Percentiles rank a stretch among this genome's conserved stretches.
Conservation (phyloP, 129 eudicot genomes). For the Chrysanthemum lavandulifolium region DNA sequence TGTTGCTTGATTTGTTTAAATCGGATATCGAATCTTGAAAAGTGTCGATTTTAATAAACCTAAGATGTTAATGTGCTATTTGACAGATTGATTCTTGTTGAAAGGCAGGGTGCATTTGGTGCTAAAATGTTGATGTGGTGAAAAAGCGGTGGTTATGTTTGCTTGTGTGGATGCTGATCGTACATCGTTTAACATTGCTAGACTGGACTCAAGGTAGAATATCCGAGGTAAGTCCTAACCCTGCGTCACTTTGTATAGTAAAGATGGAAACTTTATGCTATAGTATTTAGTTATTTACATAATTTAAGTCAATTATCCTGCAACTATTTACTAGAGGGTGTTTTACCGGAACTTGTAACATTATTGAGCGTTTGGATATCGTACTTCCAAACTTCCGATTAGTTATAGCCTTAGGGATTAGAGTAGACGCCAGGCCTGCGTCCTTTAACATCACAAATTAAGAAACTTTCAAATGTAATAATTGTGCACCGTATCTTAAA, state of each 20-base stretch:
- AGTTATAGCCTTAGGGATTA: no score
- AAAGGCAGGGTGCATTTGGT: neutral
- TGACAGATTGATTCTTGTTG: neutral
- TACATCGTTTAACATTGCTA: conserved; percentile 13
- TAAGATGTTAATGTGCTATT: neutral
- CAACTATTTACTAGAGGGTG: no score
- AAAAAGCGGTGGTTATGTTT: conserved; percentile 8
- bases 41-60: neutral
- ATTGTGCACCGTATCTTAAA: neutral
- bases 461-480: conserved; percentile 4
- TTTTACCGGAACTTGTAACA: no score
- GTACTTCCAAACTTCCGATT: no score
- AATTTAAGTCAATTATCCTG: no score
- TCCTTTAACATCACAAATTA: conserved; percentile 3
- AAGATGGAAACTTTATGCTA: neutral
- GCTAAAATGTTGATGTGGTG: conserved; percentile 1
- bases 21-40: conserved; percentile 1
- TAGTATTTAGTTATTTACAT: no score
- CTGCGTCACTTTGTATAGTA: neutral
- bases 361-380: conserved; percentile 3
- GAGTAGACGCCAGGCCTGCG: neutral
- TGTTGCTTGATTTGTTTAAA: neutral
- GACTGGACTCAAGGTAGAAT: conserved; percentile 13
- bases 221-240: conserved; percentile 13
- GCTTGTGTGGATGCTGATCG: conserved; percentile 26